phyloP scores from a whole-genome alignment of 2,329 filamentous ascomycete genomes.

The Aspergillus fructus region DNA sequence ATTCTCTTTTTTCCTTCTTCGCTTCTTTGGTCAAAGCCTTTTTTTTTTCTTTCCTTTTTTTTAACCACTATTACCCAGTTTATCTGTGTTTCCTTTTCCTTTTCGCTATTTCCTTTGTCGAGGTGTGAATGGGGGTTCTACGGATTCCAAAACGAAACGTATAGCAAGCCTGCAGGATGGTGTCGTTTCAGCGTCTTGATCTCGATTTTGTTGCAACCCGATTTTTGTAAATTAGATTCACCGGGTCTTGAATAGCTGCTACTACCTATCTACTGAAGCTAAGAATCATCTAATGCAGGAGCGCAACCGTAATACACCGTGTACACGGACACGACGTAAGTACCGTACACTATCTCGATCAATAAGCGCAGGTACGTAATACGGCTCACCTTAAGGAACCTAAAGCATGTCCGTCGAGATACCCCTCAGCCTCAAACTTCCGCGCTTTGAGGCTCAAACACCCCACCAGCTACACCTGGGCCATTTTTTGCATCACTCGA shows the following conservation, averaged over 20 bases:
- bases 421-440: too few species aligned
- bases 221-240: slow-evolving; percentile 21
- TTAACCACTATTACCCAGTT: background rate
- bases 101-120: slow-evolving; percentile 28
- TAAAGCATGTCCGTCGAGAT: background rate
- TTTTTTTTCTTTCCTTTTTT: slow-evolving; percentile 17
- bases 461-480: too few species aligned
- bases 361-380: background rate
- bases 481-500: too few species aligned
- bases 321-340: background rate
- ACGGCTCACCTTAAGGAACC: background rate
- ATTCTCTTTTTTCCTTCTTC: slow-evolving; percentile 4
- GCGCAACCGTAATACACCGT: background rate
- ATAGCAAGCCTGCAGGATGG: slow-evolving; percentile 6
- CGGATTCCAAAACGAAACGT: slow-evolving; percentile 12
- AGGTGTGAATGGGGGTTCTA: slow-evolving; percentile 12
- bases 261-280: slow-evolving; percentile 3
- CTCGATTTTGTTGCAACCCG: slow-evolving; percentile 1
- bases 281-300: slow-evolving; percentile 6
- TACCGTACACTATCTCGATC: background rate
- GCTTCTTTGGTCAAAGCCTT: slow-evolving; percentile 21
- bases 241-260: slow-evolving; percentile 12
- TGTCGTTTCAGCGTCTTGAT: slow-evolving; percentile 11
- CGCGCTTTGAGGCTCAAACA: background rate
- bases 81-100: slow-evolving; percentile 23